These are phyloP conservation scores for Beauveria bassiana DNA, from an alignment of 2,329 filamentous ascomycete genomes.

Conservation along the genomic window DNA sequence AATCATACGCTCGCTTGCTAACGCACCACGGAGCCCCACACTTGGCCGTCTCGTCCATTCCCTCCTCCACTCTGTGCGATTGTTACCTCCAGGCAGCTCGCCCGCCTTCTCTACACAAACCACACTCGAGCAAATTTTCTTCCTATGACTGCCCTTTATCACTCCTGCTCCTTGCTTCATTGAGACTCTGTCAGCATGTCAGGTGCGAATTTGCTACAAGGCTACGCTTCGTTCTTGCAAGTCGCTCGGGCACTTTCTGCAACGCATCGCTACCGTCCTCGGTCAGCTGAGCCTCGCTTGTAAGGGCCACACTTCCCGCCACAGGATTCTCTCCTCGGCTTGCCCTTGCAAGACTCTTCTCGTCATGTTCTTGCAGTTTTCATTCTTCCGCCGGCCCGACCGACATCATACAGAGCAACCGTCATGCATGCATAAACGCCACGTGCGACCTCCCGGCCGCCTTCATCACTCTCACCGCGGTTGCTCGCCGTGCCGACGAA, in stretches of 20 bases:
- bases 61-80: slow-evolving; percentile 1
- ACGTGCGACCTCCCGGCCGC: not conserved
- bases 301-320: not conserved
- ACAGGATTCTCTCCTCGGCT: not conserved
- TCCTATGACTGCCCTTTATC: not conserved
- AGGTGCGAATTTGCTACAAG: too few relatives aligned
- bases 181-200: too few relatives aligned
- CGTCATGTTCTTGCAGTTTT: too few relatives aligned
- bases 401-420: not conserved
- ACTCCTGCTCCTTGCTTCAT: not conserved
- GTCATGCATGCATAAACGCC: not conserved
- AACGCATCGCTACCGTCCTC: not conserved
- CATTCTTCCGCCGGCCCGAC: not conserved
- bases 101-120: not conserved
- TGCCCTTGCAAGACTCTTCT: not conserved
- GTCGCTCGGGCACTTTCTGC: not conserved
- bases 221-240: not conserved
- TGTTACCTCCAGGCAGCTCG: not conserved
- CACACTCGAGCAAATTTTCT: not conserved
- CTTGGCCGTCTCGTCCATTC: not conserved
- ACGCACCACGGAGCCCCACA: not conserved
- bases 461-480: not conserved
- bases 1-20: not conserved
- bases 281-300: slow-evolving; percentile 6
- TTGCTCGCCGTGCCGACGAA: not conserved